These are phyloP conservation scores for Termitomyces heimii DNA, from an alignment of 768 basidiomycete species.

Conservation along the genomic window DNA sequence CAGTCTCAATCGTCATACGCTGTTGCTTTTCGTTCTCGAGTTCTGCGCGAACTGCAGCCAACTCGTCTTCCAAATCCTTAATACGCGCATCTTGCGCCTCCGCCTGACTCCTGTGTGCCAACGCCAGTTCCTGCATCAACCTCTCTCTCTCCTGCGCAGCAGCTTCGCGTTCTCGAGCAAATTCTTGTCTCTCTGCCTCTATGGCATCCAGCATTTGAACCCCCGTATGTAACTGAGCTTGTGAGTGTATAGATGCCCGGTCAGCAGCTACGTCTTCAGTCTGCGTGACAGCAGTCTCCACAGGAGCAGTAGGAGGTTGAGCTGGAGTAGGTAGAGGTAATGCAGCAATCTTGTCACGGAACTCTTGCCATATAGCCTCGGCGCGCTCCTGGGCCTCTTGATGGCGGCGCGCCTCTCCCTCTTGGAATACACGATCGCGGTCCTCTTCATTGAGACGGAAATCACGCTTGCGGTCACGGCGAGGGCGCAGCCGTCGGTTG, in stretches of 20 bases:
- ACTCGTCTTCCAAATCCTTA: slow-evolving; percentile 54
- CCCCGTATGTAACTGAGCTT: slow-evolving; percentile 24
- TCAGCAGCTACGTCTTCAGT: slow-evolving; percentile 25
- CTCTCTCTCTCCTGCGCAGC: slow-evolving; percentile 49
- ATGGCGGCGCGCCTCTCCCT: slow-evolving; percentile 53
- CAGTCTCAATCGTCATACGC: slow-evolving; percentile 52
- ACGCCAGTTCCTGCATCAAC: slow-evolving; percentile 41
- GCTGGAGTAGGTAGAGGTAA: slow-evolving; percentile 20
- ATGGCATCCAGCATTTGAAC: slow-evolving; percentile 52
- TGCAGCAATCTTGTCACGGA: slow-evolving; percentile 31
- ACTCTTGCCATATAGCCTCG: slow-evolving; percentile 38
- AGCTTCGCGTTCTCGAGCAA: slow-evolving; percentile 47
- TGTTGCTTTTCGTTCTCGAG: slow-evolving; percentile 59
- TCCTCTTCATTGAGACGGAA: slow-evolving; percentile 64
- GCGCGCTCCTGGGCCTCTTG: slow-evolving; percentile 46
- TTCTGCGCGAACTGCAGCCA: slow-evolving; percentile 49
- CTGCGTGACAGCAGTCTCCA: slow-evolving; percentile 9
- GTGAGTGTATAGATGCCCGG: slow-evolving; percentile 26
- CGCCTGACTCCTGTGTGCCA: slow-evolving; percentile 37
- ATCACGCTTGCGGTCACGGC: slow-evolving; percentile 50
- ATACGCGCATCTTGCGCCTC: slow-evolving; percentile 54
- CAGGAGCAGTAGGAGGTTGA: background rate
- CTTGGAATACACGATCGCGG: slow-evolving; percentile 53
- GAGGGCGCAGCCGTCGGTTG: background rate
- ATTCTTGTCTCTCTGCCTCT: slow-evolving; percentile 52